Evolutionary conservation across 441 rosid genomes (phyloP).

Genomic region (Arabidopsis hybrid): DNA sequence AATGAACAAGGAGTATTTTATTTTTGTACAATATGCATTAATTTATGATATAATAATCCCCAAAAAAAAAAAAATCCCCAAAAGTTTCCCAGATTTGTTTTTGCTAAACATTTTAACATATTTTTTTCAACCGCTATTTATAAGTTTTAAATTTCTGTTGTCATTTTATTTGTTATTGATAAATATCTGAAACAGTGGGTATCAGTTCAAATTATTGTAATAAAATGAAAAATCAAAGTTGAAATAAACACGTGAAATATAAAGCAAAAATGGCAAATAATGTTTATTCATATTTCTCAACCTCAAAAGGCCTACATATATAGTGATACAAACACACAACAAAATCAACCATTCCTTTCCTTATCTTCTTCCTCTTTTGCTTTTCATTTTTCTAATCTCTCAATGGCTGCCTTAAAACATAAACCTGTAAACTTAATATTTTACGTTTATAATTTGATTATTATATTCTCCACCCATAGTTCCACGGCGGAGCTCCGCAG

Average conservation of each 20-base stretch:
- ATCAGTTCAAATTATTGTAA: not conserved
- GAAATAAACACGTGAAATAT: not conserved
- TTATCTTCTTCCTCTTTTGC: not conserved
- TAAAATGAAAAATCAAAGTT: not conserved
- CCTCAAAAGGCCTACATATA: slow-evolving; percentile 14
- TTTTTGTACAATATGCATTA: no score
- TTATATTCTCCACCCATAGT: slow-evolving; percentile 17
- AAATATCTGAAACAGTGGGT: not conserved
- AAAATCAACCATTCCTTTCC: not conserved
- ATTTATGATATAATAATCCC: no score
- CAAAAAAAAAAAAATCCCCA: no score
- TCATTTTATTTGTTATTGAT: not conserved
- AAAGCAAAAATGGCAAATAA: not conserved
- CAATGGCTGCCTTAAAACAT: slow-evolving; percentile 19
- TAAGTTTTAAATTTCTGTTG: no score
- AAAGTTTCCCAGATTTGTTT: no score
- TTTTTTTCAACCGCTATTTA: no score
- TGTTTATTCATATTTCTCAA: not conserved
- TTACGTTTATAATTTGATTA: slow-evolving; percentile 20
- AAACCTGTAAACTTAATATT: slow-evolving; percentile 16
- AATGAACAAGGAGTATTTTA: no score
- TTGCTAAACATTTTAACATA: no score
- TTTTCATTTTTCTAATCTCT: not conserved
- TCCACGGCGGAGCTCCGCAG: slow-evolving; percentile 48
- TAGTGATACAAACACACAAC: slow-evolving; percentile 1